Conservation (phyloP, 805 yeast genomes). For the Ogataea trehalophila region DNA sequence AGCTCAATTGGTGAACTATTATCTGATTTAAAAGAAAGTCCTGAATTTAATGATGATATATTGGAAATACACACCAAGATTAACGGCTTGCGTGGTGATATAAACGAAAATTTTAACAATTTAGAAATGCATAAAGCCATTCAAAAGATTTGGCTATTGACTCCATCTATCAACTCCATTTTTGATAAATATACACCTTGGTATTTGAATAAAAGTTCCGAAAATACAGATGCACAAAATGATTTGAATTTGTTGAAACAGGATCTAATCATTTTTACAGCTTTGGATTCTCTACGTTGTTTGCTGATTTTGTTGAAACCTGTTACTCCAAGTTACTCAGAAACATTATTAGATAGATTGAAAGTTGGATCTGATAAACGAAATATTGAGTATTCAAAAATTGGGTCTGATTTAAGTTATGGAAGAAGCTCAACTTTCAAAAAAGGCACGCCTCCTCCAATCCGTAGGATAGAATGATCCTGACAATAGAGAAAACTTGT, state of each 20-base stretch:
- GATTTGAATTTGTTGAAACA: conserved; percentile 25
- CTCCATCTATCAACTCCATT: conserved; percentile 58
- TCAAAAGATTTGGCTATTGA: conserved; percentile 51
- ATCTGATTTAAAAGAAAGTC: conserved; percentile 6
- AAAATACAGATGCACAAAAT: conserved; percentile 7
- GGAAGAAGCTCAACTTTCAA: conserved; percentile 42
- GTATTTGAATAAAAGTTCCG: conserved; percentile 38
- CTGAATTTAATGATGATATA: conserved; percentile 12
- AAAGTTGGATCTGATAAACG: conserved; percentile 45
- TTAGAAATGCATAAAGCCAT: conserved; percentile 56
- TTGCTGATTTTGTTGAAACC: conserved; percentile 64
- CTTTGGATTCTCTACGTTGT: conserved; percentile 69
- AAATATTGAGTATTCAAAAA: conserved; percentile 36
- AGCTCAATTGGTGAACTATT: conserved; percentile 25
- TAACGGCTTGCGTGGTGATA: conserved; percentile 30
- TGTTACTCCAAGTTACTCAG: conserved; percentile 63
- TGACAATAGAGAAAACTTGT: not conserved
- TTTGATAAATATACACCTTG: conserved; percentile 77
- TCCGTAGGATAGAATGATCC: conserved; percentile 21
- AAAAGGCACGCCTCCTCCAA: conserved; percentile 31
- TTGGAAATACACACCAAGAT: conserved; percentile 29
- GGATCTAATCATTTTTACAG: conserved; percentile 54
- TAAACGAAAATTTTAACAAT: conserved; percentile 39
- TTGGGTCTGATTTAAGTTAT: conserved; percentile 58
- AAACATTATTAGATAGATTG: conserved; percentile 54